Evolutionary conservation across 768 basidiomycete species (phyloP).

Genomic region (Mycena indigotica): DNA sequence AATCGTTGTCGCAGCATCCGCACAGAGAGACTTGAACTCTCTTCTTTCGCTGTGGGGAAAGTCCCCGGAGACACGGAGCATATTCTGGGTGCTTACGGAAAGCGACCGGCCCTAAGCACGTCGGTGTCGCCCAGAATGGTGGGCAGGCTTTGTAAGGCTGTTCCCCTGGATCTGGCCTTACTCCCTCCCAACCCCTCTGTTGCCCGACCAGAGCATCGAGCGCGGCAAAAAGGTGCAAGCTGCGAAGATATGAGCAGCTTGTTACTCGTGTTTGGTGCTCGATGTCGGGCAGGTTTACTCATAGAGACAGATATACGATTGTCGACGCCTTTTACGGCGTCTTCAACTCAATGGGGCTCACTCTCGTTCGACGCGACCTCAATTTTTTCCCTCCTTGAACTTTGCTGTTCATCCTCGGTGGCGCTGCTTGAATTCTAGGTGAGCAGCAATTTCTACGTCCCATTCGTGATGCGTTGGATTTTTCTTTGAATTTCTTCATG

Average conservation of each 20-base stretch:
- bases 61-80: slow-evolving; percentile 89
- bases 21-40: slow-evolving; percentile 58
- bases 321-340: slow-evolving; percentile 43
- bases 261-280: slow-evolving; percentile 45
- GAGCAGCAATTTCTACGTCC: slow-evolving; percentile 19
- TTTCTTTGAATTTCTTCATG: slow-evolving; percentile 90
- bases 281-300: slow-evolving; percentile 63
- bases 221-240: slow-evolving; percentile 46
- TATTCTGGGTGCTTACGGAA: slow-evolving; percentile 62
- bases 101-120: slow-evolving; percentile 75
- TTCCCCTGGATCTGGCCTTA: slow-evolving; percentile 29
- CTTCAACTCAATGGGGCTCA: slow-evolving; percentile 92
- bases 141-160: slow-evolving; percentile 46
- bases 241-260: slow-evolving; percentile 80
- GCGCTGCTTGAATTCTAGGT: slow-evolving; percentile 16
- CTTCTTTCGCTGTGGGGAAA: slow-evolving; percentile 80
- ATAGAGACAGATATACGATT: slow-evolving; percentile 90
- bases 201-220: slow-evolving; percentile 39
- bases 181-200: slow-evolving; percentile 64
- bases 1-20: slow-evolving; percentile 85
- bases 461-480: slow-evolving; percentile 57
- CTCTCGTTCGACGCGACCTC: slow-evolving; percentile 66
- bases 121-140: slow-evolving; percentile 57
- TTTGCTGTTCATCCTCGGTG: slow-evolving; percentile 46
- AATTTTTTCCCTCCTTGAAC: slow-evolving; percentile 61